phyloP scores from a whole-genome alignment of 2,329 filamentous ascomycete genomes.

The Calonectria leucothoes region DNA sequence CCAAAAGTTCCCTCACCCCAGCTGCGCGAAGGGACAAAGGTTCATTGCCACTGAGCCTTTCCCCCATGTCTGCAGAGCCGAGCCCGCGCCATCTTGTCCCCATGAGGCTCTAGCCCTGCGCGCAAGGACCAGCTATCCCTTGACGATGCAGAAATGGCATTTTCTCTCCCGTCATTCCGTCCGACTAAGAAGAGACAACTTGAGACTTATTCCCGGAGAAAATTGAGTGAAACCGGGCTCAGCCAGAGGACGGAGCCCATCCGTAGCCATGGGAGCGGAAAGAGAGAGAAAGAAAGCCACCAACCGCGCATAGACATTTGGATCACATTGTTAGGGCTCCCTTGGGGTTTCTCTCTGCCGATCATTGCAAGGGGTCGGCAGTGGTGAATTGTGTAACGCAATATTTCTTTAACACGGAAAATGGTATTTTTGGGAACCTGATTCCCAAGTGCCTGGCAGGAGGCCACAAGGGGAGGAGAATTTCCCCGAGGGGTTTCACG shows the following conservation, averaged over 20 bases:
- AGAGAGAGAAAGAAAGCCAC: background rate
- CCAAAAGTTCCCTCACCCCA: background rate
- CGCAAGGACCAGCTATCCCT: background rate
- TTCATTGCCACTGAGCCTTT: background rate
- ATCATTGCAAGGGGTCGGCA: conserved; percentile 1
- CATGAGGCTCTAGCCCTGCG: background rate
- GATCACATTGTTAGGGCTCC: background rate
- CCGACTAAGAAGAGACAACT: background rate
- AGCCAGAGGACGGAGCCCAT: background rate
- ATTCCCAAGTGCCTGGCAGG: background rate
- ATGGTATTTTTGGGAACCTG: background rate
- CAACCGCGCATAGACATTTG: conserved; percentile 1
- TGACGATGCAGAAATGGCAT: conserved; percentile 4
- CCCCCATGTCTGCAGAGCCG: background rate
- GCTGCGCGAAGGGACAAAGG: background rate
- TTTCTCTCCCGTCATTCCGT: background rate
- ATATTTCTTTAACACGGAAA: background rate
- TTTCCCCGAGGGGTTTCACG: background rate
- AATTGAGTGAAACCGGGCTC: background rate
- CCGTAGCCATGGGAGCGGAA: background rate
- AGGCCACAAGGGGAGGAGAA: background rate
- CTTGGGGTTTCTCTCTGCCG: background rate
- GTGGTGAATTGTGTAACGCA: background rate
- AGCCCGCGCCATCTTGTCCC: background rate
- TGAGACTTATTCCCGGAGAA: background rate